Evolutionary conservation across 352 stramenopile genomes (phyloP).

Genomic region (Thalassiosira livingstoniorum): DNA sequence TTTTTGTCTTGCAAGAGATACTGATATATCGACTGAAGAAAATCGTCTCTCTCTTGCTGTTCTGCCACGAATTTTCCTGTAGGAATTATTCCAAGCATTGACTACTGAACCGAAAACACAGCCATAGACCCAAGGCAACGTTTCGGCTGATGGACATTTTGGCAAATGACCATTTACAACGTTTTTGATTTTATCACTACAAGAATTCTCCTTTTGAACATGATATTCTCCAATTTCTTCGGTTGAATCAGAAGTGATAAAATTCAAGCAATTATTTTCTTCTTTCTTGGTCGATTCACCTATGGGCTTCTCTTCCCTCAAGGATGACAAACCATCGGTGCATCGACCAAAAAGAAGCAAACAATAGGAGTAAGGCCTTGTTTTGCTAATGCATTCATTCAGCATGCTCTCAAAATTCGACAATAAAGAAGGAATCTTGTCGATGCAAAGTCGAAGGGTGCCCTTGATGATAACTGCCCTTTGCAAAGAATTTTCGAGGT

Average conservation of each 20-base stretch:
- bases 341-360: constrained; percentile 45
- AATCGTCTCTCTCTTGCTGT: constrained; percentile 3
- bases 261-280: no score
- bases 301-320: no score
- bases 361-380: constrained; percentile 11
- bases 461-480: constrained; percentile 44
- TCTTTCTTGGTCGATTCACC: no score
- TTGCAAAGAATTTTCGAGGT: constrained; percentile 42
- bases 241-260: no score
- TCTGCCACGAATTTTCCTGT: constrained; percentile 30
- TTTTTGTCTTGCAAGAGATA: constrained; percentile 20
- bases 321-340: constrained; percentile 6
- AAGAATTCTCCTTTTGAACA: no score
- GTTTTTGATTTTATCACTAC: no score
- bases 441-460: constrained; percentile 48
- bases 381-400: constrained; percentile 31
- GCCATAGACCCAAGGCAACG: constrained; percentile 36
- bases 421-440: constrained; percentile 50
- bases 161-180: no score
- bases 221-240: no score
- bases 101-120: constrained; percentile 32
- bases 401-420: constrained; percentile 39
- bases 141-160: constrained; percentile 23
- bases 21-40: background rate
- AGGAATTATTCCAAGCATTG: constrained; percentile 51